A percentile compares a stretch with the other conserved stretches of the same genome.
phyloP scores from a whole-genome alignment of 2,329 filamentous ascomycete species.

The Aspergillus nomiae region DNA sequence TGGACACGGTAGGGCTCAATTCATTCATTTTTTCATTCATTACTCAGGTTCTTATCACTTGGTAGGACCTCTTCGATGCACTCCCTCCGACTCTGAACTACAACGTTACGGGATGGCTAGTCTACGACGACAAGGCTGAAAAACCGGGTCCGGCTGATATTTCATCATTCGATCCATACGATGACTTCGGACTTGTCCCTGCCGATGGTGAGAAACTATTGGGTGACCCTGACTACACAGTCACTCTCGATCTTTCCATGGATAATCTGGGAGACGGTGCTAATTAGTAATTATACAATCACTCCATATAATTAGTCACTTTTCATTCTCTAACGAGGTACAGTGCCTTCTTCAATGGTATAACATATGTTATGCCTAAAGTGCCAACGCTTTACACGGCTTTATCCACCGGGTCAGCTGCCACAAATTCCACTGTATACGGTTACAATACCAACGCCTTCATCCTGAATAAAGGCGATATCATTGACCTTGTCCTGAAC shows the following conservation, averaged over 20 bases:
- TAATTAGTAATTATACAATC: constrained; percentile 33
- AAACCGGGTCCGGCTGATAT: constrained; percentile 26
- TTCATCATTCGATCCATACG: constrained; percentile 62
- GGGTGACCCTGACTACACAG: constrained; percentile 58
- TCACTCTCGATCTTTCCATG: constrained; percentile 73
- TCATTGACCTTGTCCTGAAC: constrained; percentile 48
- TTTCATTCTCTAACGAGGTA: background rate
- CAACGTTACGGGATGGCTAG: constrained; percentile 65
- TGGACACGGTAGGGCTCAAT: constrained; percentile 30
- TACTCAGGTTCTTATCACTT: constrained; percentile 15
- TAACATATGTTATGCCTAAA: constrained; percentile 30
- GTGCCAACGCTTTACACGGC: constrained; percentile 34
- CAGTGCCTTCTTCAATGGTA: constrained; percentile 29
- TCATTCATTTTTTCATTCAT: constrained; percentile 29
- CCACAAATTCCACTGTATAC: constrained; percentile 62
- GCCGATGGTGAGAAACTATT: constrained; percentile 65
- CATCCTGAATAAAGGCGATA: constrained; percentile 40
- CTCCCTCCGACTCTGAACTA: constrained; percentile 35
- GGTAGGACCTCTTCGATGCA: background rate
- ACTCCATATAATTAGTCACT: too few relatives aligned
- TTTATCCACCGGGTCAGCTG: constrained; percentile 38
- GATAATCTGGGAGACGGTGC: constrained; percentile 43
- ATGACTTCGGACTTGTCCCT: constrained; percentile 73
- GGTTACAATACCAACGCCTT: constrained; percentile 63
- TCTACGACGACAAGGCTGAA: constrained; percentile 53